phyloP scores from a whole-genome alignment of 805 yeast genomes.

The Yueomyces sp. region DNA sequence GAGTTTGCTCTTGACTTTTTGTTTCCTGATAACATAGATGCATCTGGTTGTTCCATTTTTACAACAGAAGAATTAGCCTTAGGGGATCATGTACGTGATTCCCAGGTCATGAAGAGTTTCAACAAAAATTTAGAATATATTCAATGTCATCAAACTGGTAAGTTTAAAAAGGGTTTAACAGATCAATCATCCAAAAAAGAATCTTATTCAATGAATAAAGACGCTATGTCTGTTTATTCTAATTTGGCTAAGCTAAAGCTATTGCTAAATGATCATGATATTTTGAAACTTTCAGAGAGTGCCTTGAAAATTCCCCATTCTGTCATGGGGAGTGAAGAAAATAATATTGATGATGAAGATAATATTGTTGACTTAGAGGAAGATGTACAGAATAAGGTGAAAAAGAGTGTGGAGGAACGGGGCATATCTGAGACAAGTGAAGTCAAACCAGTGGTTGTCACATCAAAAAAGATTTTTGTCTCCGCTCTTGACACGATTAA shows the following conservation, averaged over 20 bases:
- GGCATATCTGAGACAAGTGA: neutral
- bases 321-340: neutral
- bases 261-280: slow-evolving; percentile 28
- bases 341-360: neutral
- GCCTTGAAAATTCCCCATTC: neutral
- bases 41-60: slow-evolving; percentile 35
- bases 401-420: neutral
- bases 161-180: slow-evolving; percentile 3
- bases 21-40: slow-evolving; percentile 32
- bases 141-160: slow-evolving; percentile 23
- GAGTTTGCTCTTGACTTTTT: slow-evolving; percentile 29
- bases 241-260: slow-evolving; percentile 36
- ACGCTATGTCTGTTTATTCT: slow-evolving; percentile 28
- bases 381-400: neutral
- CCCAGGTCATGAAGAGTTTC: slow-evolving; percentile 27
- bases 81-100: slow-evolving; percentile 24
- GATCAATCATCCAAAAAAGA: slow-evolving; percentile 4
- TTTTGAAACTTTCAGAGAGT: slow-evolving; percentile 8
- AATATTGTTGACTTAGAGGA: neutral
- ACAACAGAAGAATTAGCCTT: slow-evolving; percentile 16
- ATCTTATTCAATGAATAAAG: slow-evolving; percentile 3
- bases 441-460: neutral
- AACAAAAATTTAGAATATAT: slow-evolving; percentile 17
- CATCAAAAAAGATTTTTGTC: slow-evolving; percentile 23
- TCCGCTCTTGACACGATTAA: slow-evolving; percentile 27